These are phyloP conservation scores for Leucoagaricus sp. DNA, from an alignment of 1,284 basidiomycete genomes.

Conservation along the genomic window DNA sequence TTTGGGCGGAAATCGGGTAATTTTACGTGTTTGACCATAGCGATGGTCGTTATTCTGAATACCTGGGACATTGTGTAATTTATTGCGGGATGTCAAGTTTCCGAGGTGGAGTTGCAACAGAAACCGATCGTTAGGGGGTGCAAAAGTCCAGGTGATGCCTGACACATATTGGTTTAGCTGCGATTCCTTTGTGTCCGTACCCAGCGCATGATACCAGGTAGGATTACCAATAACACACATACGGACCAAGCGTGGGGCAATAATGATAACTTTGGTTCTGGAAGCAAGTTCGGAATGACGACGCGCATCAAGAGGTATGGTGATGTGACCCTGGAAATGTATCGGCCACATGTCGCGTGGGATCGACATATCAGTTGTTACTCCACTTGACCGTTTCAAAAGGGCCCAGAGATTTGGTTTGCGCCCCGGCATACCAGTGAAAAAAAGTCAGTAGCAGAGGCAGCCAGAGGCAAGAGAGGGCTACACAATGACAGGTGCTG, in stretches of 20 bases:
- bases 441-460: neutral
- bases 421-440: neutral
- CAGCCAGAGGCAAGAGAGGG: neutral
- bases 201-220: too few species aligned
- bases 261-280: neutral
- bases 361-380: neutral
- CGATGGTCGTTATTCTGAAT: neutral
- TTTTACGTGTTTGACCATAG: neutral
- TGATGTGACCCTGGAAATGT: constrained; percentile 4
- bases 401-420: neutral
- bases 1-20: constrained; percentile 75
- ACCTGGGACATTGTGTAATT: constrained; percentile 16
- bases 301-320: constrained; percentile 7
- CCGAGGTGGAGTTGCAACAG: neutral
- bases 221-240: neutral
- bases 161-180: neutral
- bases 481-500: neutral
- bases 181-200: too few species aligned
- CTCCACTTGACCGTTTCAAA: neutral
- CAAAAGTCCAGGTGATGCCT: neutral
- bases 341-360: constrained; percentile 1
- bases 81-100: constrained; percentile 5
- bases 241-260: constrained; percentile 4
- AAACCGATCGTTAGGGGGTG: neutral
- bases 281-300: neutral